Conservation (phyloP, 108 stramenopile species). For the Bacterosira constricta region DNA sequence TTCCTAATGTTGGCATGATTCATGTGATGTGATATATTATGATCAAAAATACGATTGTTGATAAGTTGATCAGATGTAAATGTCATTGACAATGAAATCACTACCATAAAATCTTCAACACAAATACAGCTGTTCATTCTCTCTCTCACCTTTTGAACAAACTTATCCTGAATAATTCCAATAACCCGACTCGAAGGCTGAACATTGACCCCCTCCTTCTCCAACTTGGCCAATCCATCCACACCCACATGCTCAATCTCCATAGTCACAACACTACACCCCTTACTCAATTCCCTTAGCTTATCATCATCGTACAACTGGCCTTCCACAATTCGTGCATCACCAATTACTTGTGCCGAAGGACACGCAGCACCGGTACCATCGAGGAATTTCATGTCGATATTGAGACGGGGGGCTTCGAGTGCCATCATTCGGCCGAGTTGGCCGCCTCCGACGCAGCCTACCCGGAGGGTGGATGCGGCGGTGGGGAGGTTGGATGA, state of each 20-base stretch:
- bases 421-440: conserved; percentile 99
- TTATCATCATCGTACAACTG: conserved; percentile 80
- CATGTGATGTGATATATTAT: no score
- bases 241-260: conserved; percentile 99
- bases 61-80: no score
- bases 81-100: background rate
- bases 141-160: conserved; percentile 80
- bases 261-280: conserved; percentile 92
- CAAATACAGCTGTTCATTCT: no score
- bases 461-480: conserved; percentile 63
- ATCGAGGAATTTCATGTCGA: conserved; percentile 90
- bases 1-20: conserved; percentile 53
- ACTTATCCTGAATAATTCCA: conserved; percentile 95
- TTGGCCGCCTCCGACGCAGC: conserved; percentile 98
- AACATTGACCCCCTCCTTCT: conserved; percentile 84
- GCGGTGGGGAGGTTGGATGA: conserved; percentile 17
- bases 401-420: conserved; percentile 92
- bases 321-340: conserved; percentile 71
- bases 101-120: no score
- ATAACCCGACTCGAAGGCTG: conserved; percentile 88
- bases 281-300: conserved; percentile 65
- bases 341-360: conserved; percentile 63
- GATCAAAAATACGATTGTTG: no score
- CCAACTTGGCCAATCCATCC: conserved; percentile 78
- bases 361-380: conserved; percentile 67